Evolutionary conservation across 192 early-diverging fungal genomes (phyloP), one percentile per base, ranked within the genome.

Genomic region (Geranomyces michiganensis): DNA sequence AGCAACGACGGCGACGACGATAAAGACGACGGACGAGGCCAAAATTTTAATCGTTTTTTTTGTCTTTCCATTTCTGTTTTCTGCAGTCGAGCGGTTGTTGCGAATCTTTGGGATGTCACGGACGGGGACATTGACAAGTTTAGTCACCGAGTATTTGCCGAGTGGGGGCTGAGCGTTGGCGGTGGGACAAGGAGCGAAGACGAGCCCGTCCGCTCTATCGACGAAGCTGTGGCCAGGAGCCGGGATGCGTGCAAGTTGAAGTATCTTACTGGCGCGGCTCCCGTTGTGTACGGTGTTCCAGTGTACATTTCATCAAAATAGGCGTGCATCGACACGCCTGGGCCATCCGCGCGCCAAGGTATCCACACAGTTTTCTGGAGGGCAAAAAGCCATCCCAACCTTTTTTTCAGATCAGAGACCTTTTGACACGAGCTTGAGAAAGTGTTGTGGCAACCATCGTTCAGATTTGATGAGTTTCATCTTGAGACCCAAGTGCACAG

Each of bases 41-140:
- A n/a, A n/a, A 14, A 12, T 14, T 48, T 41, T n/a, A n/a, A n/a
- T n/a, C n/a, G 27, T 24, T n/a, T 10, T 10, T 17, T 69, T 63
- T 45, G 5, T 66, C 10, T 71, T 19, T 19, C 17, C 47, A 9
- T 22, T 66, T 60, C 24, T 6, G 8, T 66, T 58, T 32, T 62
- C 24, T 45, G 15, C 67, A 87, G 92, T 69, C 92, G 92, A 6
- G 84, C 93, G 0, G 71, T 99, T 0, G 90, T 96, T 2, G 94
- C 91, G 22, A 99, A 96, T 62, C 79, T 99, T 26, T 99, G 97
- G 97, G 97, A 99, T 77, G 94, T 99, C 8, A 97, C 96, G 1
- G 97, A 99, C 76, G 84, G 88, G 68, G 95, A 97, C 73, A 92
- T 99, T 70, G 97, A 99, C 75, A 85, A 90, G 14, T 94, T 96